Evolutionary conservation across 2,329 filamentous ascomycete genomes (phyloP), one percentile per base, ranked within the genome.

Genomic region (Gyromitra esculenta): DNA sequence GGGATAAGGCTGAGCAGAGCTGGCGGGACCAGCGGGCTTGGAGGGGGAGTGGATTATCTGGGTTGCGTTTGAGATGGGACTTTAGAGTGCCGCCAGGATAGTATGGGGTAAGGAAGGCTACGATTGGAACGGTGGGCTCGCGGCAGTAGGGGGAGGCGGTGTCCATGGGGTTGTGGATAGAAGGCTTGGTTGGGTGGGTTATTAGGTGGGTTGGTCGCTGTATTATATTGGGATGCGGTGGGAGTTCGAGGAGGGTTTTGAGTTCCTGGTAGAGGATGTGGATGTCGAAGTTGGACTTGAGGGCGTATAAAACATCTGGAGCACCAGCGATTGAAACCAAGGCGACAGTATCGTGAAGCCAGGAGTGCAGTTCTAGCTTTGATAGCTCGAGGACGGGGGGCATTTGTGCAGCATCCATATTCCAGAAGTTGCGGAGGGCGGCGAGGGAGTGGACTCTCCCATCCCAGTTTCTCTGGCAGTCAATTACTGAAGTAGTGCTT

Each of bases 61-160:
- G 39, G 43, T 60, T 56, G 15, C 9, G 43, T 1, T 25, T 21
- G 25, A 75, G 48, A 11, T 65, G 50, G 7, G 7, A 31, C 43
- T 69, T 75, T 6, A 77, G 59, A 1, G 63, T 77, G 5, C 75
- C 75, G 1, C 75, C 71, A 0, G 59, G 45, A 13, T 65, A 31
- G 41, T 70, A 77, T 1, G 64, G 70, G 3, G 60, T 65, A 11
- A 77, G 63, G 48, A 77, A 77, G 4, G 70, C 75, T 56, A 77
- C 37, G 13, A 77, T 70, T 0, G 71, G 75, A 50, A 54, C 43
- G 41, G 37, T 77, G 9, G 64, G 52, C 13, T 50, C 56, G 5
- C 25, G 15, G 2, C 41, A 60, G 37, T 77, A 75, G 18, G 15
- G 18, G 11, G 75, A 77, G 1, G 75, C 71, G 5, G 71, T 18